Evolutionary conservation across 345 rosid genomes (phyloP), one percentile per base, ranked within the genome.

Genomic region (Aquilaria malaccensis): DNA sequence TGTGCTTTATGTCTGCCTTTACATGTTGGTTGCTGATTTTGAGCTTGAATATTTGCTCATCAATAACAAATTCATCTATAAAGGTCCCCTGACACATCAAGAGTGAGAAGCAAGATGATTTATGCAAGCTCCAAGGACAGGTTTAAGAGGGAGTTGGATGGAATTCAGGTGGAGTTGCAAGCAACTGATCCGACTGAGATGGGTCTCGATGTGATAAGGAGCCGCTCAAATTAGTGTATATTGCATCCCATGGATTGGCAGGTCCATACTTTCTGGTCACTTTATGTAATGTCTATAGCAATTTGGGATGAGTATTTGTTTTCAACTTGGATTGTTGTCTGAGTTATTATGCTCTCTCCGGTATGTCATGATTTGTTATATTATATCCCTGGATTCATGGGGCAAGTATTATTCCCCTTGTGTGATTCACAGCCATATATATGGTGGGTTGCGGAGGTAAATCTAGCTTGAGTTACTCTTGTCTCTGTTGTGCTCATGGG

Each of bases 81-180:
- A 79, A 84, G 89, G 89, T 79, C 83, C 56, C 89, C 89, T 11
- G 89, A 84, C 45, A 59, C 74, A 12, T 56, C 89, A 2, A 79
- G 52, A 67, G 89, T 84, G 79, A 79, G 89, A 72, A 84, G 75
- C 81, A 84, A 84, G 80, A 84, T 84, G 89, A 84, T 84, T 56
- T 84, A 84, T 66, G 89, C 89, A 11, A 84, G 89, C 72, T 77
- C 89, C 52, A 84, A 84, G 67, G 89, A 84, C 77, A 77, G 83
- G 72, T 81, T 84, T 70, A 84, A 79, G 59, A 78, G 86, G 67
- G 86, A 84, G 70, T 68, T 81, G 67, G 89, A 84, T 29, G 89
- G 86, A 31, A 81, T 84, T 66, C 86, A 84, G 75, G 33, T 81
- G 11, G 86, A 84, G 69, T 70, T 84, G 84, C 89, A 84, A 74